phyloP scores from a whole-genome alignment of 2,329 filamentous ascomycete genomes.

The Apiospora sp. region DNA sequence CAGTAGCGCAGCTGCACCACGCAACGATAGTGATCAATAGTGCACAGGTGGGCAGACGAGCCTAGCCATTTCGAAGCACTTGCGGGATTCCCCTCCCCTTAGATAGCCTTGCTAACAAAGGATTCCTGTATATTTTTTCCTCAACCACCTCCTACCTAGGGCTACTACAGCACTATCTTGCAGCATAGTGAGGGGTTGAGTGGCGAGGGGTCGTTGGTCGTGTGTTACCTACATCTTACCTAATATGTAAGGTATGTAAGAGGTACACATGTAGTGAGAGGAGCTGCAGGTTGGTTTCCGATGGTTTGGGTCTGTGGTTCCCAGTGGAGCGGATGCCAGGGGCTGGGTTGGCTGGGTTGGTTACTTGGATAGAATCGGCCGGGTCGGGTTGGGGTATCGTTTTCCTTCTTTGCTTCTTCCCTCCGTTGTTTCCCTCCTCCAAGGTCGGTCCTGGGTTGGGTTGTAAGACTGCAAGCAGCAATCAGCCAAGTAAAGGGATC shows the following conservation, averaged over 20 bases:
- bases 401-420: background rate
- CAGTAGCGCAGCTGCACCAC: background rate
- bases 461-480: background rate
- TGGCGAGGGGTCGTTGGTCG: background rate
- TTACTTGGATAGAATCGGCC: too few species aligned
- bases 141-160: background rate
- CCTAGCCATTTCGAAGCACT: background rate
- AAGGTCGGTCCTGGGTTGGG: background rate
- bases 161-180: background rate
- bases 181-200: background rate
- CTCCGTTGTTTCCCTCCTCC: background rate
- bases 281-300: slow-evolving; percentile 4
- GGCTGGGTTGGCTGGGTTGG: background rate
- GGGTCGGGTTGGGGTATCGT: background rate
- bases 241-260: background rate
- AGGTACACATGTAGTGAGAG: background rate
- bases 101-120: background rate
- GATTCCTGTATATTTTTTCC: background rate
- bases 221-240: background rate
- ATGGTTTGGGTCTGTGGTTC: background rate
- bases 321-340: background rate
- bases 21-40: background rate
- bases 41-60: too few species aligned
- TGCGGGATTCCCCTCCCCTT: too few species aligned
- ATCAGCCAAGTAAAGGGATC: background rate